Evolutionary conservation across 192 early-diverging fungal genomes (phyloP).

Genomic region (Backusella mclennaniae): DNA sequence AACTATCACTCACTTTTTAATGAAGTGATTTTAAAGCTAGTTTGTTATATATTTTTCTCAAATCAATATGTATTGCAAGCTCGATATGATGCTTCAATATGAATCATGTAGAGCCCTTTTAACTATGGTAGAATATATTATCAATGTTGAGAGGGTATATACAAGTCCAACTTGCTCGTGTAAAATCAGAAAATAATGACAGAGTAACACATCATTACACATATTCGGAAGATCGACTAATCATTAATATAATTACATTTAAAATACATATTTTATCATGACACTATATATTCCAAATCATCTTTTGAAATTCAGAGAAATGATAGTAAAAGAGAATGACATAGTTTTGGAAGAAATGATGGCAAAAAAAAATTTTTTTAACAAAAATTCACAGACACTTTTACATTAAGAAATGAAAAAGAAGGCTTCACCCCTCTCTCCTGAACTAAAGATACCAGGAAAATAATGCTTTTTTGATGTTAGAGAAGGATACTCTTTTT

Average conservation of each 20-base stretch:
- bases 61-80: not conserved
- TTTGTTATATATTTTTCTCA: not conserved
- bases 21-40: not conserved
- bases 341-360: not conserved
- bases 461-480: not conserved
- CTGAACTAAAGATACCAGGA: constrained; percentile 1
- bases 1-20: not conserved
- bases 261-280: not conserved
- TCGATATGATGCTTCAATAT: not conserved
- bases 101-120: not conserved
- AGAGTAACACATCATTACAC: not conserved
- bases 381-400: not conserved
- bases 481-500: not conserved
- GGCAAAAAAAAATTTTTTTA: not conserved
- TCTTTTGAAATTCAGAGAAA: not conserved
- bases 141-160: not conserved
- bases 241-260: not conserved
- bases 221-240: not conserved
- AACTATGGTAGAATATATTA: not conserved
- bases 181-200: not conserved
- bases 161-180: not conserved
- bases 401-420: constrained; percentile 4
- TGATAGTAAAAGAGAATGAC: not conserved
- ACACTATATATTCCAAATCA: not conserved
- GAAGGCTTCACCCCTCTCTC: not conserved